phyloP scores from a whole-genome alignment of 176 grass and related monocot species.

The Sorghum bicolor region DNA sequence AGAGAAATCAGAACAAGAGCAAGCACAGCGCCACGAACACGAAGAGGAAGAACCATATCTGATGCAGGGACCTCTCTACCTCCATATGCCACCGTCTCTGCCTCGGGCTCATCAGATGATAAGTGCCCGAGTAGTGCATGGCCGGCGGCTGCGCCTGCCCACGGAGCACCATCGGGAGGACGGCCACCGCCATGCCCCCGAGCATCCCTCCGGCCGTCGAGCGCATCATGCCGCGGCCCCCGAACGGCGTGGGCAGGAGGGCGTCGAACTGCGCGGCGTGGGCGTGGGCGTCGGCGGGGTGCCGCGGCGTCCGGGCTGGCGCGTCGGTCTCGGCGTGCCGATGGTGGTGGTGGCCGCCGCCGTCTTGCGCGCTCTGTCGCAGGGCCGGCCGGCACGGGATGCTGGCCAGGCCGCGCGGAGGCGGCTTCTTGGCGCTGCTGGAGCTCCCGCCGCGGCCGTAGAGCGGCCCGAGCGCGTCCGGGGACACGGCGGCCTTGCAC shows the following conservation, averaged over 20 bases:
- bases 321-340: neutral
- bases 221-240: conserved; percentile 25
- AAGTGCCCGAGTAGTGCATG: conserved; percentile 33
- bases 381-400: conserved; percentile 50
- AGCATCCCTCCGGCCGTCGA: conserved; percentile 56
- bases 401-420: neutral
- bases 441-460: conserved; percentile 66
- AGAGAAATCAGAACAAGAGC: conserved; percentile 78
- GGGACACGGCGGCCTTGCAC: conserved; percentile 63
- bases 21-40: conserved; percentile 64
- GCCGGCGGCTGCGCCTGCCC: conserved; percentile 22
- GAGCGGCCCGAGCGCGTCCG: conserved; percentile 68
- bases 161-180: conserved; percentile 51
- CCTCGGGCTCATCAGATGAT: conserved; percentile 52
- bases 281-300: neutral
- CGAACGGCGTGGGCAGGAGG: neutral
- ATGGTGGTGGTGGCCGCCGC: neutral
- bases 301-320: neutral
- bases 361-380: neutral
- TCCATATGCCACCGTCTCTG: conserved; percentile 54
- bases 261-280: neutral
- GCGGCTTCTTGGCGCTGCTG: conserved; percentile 17
- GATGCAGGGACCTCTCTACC: conserved; percentile 75
- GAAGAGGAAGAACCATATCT: conserved; percentile 70
- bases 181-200: conserved; percentile 48